Conservation (phyloP, 164 flowering plant species). For the Chimonanthus salicifolius region DNA sequence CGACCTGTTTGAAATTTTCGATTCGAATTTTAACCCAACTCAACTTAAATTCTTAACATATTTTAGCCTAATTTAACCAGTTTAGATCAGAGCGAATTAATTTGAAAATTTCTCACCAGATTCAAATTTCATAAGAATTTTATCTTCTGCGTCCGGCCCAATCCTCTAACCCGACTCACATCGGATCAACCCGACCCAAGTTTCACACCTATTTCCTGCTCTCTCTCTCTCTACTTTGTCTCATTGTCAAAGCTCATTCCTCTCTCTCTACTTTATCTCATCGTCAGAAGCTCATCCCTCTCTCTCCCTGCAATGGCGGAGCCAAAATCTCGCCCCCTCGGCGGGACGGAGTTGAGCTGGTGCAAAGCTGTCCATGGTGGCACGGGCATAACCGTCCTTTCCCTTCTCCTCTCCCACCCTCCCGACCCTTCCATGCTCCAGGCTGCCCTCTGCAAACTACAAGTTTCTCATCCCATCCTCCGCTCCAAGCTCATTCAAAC, state of each 20-base stretch:
- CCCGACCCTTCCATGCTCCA: conserved; percentile 37
- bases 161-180: no score
- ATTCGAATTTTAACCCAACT: no score
- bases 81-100: no score
- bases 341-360: conserved; percentile 80
- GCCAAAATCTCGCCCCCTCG: conserved; percentile 33
- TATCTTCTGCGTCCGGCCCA: no score
- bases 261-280: background rate
- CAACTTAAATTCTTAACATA: no score
- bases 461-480: conserved; percentile 65
- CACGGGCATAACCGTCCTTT: conserved; percentile 76
- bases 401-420: conserved; percentile 49
- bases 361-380: conserved; percentile 69
- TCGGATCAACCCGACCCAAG: no score
- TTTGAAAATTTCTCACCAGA: no score
- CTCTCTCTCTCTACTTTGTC: no score
- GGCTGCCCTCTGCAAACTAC: conserved; percentile 53
- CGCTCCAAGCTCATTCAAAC: conserved; percentile 45
- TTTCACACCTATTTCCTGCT: no score
- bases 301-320: conserved; percentile 9
- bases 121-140: no score
- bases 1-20: no score
- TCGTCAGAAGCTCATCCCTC: background rate
- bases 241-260: background rate
- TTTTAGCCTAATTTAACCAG: no score